These are phyloP conservation scores for Boletus sp. DNA, from an alignment of 768 basidiomycete genomes.

Conservation along the genomic window DNA sequence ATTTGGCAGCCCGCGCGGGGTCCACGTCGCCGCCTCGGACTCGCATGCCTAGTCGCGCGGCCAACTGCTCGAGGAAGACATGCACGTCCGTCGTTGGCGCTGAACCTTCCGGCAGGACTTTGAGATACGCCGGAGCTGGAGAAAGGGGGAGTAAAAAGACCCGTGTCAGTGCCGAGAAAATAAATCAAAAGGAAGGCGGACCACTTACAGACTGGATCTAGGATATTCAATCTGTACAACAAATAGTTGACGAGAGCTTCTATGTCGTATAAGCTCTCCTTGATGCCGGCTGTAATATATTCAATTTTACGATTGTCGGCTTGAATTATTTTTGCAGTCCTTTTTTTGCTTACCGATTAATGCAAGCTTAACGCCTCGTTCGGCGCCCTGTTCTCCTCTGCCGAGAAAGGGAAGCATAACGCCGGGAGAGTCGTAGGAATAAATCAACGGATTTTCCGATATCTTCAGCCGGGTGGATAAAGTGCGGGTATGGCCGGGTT, in stretches of 20 bases:
- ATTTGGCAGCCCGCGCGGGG: slow-evolving; percentile 64
- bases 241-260: slow-evolving; percentile 86
- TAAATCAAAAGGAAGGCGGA: neutral
- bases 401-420: slow-evolving; percentile 97
- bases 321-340: neutral
- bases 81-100: slow-evolving; percentile 58
- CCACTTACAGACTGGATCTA: slow-evolving; percentile 66
- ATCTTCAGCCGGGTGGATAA: slow-evolving; percentile 88
- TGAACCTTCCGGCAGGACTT: slow-evolving; percentile 52
- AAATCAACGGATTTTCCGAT: slow-evolving; percentile 74
- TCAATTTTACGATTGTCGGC: slow-evolving; percentile 2
- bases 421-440: slow-evolving; percentile 94
- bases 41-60: slow-evolving; percentile 76
- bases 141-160: neutral
- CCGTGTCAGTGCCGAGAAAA: slow-evolving; percentile 1
- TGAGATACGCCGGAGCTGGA: slow-evolving; percentile 69
- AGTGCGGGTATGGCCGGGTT: slow-evolving; percentile 87
- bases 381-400: slow-evolving; percentile 77
- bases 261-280: slow-evolving; percentile 85
- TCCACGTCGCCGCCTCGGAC: slow-evolving; percentile 73
- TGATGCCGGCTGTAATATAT: slow-evolving; percentile 73
- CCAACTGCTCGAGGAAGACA: slow-evolving; percentile 68
- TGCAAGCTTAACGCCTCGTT: slow-evolving; percentile 89
- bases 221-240: slow-evolving; percentile 75
- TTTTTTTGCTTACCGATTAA: slow-evolving; percentile 72